Base-by-base conservation (phyloP, 129 eudicot species). In the Escallonia herrerae region DNA sequence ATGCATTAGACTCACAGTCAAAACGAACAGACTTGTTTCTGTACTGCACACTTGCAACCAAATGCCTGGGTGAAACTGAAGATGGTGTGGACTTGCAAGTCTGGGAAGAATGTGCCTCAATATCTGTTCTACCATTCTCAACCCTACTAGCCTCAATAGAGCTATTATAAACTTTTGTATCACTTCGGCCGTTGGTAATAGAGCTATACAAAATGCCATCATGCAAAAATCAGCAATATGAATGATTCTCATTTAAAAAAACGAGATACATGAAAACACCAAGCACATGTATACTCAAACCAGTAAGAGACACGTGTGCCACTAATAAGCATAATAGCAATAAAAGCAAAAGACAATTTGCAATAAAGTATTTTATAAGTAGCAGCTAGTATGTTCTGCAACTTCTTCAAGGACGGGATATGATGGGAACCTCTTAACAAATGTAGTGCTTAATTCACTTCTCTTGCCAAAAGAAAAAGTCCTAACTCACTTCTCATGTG, bases 1-100 rank as follows among this genome's bases (percentile, higher is more conserved):
- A 76, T 14, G 62, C 64, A 51, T 74, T 86, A 63, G 62, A 37
- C 42, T 83, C 76, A 37, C 79, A 68, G 48, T 78, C 76, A 57
- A 85, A 85, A 40, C 71, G 79, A 62, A 85, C 85, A 41, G 81
- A 79, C 67, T 84, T 84, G 79, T 83, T 78, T 60, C 63, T 74
- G 66, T 56, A 8, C 44, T 75, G 82, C 49, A 15, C 71, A 70
- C 55, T 81, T 42, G 84, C 51, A 73, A 45, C 71, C 45, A 65
- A 38, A 6, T 54, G 71, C 7, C 44, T 58, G 59, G 81, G 66
- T 6, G 79, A 60, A 72, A 67, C 61, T 11, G 70, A 39, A 65
- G 77, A 71, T 67, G 63, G 43, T 45, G 73, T 68, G 40, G 75
- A 51, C 40, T 62, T 73, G 11, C 39, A 64, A 60, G 58, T 53